Percentiles rank a stretch among this genome's conserved stretches.
phyloP scores from a whole-genome alignment of 2,329 filamentous ascomycete species.

The Aspergillus candidus region DNA sequence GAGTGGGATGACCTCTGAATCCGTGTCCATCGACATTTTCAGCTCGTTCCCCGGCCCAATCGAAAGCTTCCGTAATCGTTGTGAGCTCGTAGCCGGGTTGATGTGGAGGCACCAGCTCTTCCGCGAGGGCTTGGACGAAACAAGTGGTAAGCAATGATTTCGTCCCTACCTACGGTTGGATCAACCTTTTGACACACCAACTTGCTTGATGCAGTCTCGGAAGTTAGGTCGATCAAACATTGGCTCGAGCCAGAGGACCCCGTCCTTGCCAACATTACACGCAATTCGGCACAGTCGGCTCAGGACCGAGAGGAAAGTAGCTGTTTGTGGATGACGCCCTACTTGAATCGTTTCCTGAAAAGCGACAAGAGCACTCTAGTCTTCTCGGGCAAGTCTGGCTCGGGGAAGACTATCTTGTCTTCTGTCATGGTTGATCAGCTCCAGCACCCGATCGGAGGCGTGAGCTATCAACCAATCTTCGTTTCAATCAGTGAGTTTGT shows the following conservation, averaged over 20 bases:
- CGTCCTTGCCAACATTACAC: constrained; percentile 38
- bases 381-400: constrained; percentile 38
- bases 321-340: constrained; percentile 49
- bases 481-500: constrained; percentile 30
- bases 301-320: constrained; percentile 46
- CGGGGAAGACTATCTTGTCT: constrained; percentile 35
- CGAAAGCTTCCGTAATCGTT: constrained; percentile 30
- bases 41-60: constrained; percentile 33
- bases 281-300: constrained; percentile 38
- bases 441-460: constrained; percentile 33
- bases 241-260: constrained; percentile 45
- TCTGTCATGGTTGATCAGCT: constrained; percentile 37
- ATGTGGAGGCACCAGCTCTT: constrained; percentile 38
- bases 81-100: constrained; percentile 30
- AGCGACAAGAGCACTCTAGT: constrained; percentile 40
- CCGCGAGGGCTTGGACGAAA: constrained; percentile 26
- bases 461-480: constrained; percentile 30
- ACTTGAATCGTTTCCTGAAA: constrained; percentile 46
- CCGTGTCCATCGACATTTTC: constrained; percentile 34
- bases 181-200: background rate
- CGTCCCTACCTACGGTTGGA: too few relatives aligned
- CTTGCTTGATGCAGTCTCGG: constrained; percentile 15
- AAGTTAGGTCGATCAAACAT: constrained; percentile 27
- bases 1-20: constrained; percentile 16
- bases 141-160: constrained; percentile 18